These are phyloP conservation scores for Phytophthora tentaculata DNA, from an alignment of 352 stramenopile genomes.

Conservation along the genomic window DNA sequence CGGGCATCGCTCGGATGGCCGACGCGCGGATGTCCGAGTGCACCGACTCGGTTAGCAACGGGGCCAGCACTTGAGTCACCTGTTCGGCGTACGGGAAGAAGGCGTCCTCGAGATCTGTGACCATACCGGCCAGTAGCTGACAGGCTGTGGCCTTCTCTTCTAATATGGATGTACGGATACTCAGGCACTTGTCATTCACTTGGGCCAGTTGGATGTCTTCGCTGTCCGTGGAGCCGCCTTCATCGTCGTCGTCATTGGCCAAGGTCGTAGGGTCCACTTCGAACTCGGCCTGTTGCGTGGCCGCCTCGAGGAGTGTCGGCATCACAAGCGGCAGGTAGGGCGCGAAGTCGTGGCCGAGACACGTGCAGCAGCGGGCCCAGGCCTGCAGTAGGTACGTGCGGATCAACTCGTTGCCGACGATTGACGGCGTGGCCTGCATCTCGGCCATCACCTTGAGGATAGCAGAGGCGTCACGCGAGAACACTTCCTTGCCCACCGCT, in stretches of 20 bases:
- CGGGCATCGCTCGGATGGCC: constrained; percentile 80
- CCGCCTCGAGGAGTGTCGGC: constrained; percentile 79
- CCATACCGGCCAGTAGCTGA: constrained; percentile 78
- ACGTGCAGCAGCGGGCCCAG: constrained; percentile 80
- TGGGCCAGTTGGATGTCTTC: constrained; percentile 87
- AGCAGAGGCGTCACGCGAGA: constrained; percentile 65
- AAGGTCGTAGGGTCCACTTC: constrained; percentile 73
- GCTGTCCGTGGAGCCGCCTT: constrained; percentile 49
- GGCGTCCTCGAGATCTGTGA: constrained; percentile 76
- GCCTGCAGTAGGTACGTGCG: constrained; percentile 85
- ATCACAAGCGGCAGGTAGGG: constrained; percentile 83
- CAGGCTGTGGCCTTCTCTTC: constrained; percentile 88
- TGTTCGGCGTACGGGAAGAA: constrained; percentile 91
- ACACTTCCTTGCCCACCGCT: constrained; percentile 78
- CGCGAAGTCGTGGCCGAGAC: constrained; percentile 80
- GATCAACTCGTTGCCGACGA: constrained; percentile 84
- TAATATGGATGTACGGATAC: constrained; percentile 81
- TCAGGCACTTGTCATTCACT: constrained; percentile 84
- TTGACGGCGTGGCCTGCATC: constrained; percentile 83
- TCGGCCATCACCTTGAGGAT: constrained; percentile 88
- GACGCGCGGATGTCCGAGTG: constrained; percentile 87
- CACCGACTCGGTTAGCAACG: constrained; percentile 83
- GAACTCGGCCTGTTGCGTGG: constrained; percentile 84
- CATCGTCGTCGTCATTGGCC: constrained; percentile 61
- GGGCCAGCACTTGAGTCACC: constrained; percentile 81